A percentile compares a stretch with the other conserved stretches of the same genome.
These are phyloP conservation scores for Arxiozyma slooffiae DNA, from an alignment of 1,139 yeast genomes.

Conservation along the genomic window DNA sequence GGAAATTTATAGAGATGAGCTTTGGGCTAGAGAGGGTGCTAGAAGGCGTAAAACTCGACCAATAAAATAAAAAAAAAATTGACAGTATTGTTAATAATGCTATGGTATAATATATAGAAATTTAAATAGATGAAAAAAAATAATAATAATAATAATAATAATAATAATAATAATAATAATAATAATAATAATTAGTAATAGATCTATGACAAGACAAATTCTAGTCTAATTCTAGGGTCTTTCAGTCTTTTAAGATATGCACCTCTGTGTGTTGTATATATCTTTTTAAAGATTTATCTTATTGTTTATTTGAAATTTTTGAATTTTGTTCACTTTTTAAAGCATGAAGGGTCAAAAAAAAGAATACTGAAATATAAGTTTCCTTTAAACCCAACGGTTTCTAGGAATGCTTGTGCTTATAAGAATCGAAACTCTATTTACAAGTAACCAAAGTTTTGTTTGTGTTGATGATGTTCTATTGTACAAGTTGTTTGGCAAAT, in stretches of 20 bases:
- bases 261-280: background rate
- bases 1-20: constrained; percentile 89
- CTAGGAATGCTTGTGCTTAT: background rate
- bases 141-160: too few relatives aligned
- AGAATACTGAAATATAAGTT: background rate
- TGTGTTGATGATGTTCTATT: background rate
- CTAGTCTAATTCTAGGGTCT: background rate
- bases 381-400: background rate
- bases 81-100: background rate
- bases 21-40: constrained; percentile 80
- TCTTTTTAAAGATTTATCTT: too few relatives aligned
- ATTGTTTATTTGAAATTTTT: too few relatives aligned
- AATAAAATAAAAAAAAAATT: background rate
- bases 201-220: background rate
- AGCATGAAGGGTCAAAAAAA: background rate
- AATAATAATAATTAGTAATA: background rate
- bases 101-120: background rate
- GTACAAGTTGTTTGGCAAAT: background rate
- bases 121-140: background rate
- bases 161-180: too few relatives aligned
- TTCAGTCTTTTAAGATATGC: too few relatives aligned
- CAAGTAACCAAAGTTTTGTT: background rate
- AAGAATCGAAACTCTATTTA: background rate
- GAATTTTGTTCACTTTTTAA: background rate
- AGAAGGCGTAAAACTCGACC: constrained; percentile 39